These are phyloP conservation scores for Limnanthes douglasii DNA, from an alignment of 345 rosid genomes.

Conservation along the genomic window DNA sequence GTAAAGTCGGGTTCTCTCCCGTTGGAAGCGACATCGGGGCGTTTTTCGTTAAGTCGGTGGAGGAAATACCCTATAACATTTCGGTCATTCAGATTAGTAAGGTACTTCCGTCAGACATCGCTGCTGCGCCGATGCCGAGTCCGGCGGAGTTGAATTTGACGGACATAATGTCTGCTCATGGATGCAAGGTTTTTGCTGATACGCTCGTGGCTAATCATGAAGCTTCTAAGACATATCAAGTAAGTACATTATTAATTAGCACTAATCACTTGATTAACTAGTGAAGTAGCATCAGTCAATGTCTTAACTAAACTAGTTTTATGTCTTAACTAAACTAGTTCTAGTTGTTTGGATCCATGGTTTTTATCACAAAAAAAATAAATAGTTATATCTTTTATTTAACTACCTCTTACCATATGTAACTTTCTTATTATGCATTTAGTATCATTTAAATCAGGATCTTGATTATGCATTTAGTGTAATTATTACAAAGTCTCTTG, in stretches of 20 bases:
- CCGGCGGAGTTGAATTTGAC: slow-evolving; percentile 61
- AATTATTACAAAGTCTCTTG: too few relatives aligned
- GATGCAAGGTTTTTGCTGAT: slow-evolving; percentile 82
- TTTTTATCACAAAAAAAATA: neutral
- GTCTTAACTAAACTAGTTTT: too few relatives aligned
- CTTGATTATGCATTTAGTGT: too few relatives aligned
- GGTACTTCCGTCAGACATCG: slow-evolving; percentile 48
- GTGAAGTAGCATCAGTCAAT: neutral
- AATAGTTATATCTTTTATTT: slow-evolving; percentile 3
- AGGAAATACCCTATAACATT: slow-evolving; percentile 78
- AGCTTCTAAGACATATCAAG: slow-evolving; percentile 58
- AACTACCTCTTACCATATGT: slow-evolving; percentile 3
- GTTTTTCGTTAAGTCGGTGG: slow-evolving; percentile 49
- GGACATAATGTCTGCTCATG: slow-evolving; percentile 73
- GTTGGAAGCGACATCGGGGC: slow-evolving; percentile 39
- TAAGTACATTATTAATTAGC: slow-evolving; percentile 4
- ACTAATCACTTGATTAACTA: slow-evolving; percentile 2
- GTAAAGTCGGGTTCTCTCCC: slow-evolving; percentile 75
- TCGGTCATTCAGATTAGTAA: slow-evolving; percentile 85
- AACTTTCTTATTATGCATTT: too few relatives aligned
- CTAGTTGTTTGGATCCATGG: too few relatives aligned
- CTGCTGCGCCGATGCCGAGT: slow-evolving; percentile 75
- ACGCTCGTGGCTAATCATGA: slow-evolving; percentile 39
- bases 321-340: neutral
- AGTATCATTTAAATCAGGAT: too few relatives aligned